Percentiles rank a stretch among this genome's conserved stretches.
Evolutionary conservation across 1,284 basidiomycete genomes (phyloP).

Genomic region (Pascua sp.): DNA sequence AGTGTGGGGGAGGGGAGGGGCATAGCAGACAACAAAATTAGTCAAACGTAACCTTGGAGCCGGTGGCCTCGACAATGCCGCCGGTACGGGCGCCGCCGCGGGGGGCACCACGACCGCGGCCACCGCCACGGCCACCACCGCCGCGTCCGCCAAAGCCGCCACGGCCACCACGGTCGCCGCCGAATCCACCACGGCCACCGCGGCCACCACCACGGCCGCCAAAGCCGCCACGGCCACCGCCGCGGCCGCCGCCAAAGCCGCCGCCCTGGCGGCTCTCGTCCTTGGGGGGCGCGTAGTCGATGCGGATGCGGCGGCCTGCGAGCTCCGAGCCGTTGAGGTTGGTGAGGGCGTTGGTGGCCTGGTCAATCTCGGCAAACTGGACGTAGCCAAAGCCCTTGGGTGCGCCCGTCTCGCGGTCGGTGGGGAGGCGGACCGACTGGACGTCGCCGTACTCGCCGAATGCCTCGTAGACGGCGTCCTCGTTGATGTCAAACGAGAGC

Average conservation of each 20-base stretch:
- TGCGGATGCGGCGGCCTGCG: conserved; percentile 73
- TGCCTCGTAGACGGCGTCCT: conserved; percentile 85
- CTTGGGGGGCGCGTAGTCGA: conserved; percentile 89
- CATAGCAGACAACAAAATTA: conserved; percentile 27
- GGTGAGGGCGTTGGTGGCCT: conserved; percentile 77
- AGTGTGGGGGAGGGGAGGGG: no score
- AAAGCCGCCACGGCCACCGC: conserved; percentile 48
- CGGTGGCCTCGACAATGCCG: conserved; percentile 68
- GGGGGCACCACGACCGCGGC: conserved; percentile 45
- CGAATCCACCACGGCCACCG: conserved; percentile 31
- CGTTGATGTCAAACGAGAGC: conserved; percentile 72
- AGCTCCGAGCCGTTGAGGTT: conserved; percentile 69
- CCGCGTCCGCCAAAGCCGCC: conserved; percentile 28
- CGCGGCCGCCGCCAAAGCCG: conserved; percentile 44
- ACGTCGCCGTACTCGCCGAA: conserved; percentile 89
- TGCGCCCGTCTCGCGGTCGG: conserved; percentile 83
- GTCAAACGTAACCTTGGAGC: conserved; percentile 77
- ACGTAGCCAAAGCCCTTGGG: conserved; percentile 98
- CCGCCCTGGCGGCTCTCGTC: conserved; percentile 52
- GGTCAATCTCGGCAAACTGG: conserved; percentile 78
- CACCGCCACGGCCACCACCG: conserved; percentile 46
- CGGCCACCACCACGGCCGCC: conserved; percentile 52
- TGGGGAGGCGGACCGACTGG: conserved; percentile 84
- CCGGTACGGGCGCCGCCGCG: conserved; percentile 60
- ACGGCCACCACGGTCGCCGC: conserved; percentile 48